Conservation (phyloP, 2,329 filamentous ascomycete species). For the Cladosporium sphaerospermum region DNA sequence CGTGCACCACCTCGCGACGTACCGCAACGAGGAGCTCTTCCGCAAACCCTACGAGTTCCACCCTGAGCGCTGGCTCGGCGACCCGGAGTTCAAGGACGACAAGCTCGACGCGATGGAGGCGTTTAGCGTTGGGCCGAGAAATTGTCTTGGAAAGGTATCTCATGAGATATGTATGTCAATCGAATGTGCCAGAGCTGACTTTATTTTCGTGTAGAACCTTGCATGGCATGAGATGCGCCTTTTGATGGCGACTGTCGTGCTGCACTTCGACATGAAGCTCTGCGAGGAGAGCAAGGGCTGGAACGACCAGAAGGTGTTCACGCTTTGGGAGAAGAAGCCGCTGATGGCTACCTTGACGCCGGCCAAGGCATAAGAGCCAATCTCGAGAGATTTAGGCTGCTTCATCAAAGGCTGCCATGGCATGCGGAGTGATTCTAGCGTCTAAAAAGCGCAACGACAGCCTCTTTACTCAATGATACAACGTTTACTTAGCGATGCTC, state of each 20-base stretch:
- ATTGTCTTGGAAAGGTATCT: conserved; percentile 22
- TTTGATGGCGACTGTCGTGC: conserved; percentile 33
- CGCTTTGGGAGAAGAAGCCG: conserved; percentile 28
- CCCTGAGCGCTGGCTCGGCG: conserved; percentile 29
- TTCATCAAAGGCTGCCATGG: too few relatives aligned
- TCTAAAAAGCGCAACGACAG: too few relatives aligned
- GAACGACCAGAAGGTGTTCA: conserved; percentile 27
- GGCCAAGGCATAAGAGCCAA: neutral
- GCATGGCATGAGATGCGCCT: conserved; percentile 35
- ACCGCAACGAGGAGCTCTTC: conserved; percentile 16
- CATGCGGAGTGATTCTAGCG: too few relatives aligned
- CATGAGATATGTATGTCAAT: neutral
- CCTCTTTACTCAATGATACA: too few relatives aligned
- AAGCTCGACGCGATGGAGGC: conserved; percentile 24
- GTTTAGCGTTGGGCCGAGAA: conserved; percentile 24
- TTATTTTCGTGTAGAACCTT: conserved; percentile 14
- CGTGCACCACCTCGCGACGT: conserved; percentile 18
- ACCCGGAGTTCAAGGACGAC: conserved; percentile 24
- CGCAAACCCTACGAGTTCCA: conserved; percentile 23
- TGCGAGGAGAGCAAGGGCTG: conserved; percentile 24
- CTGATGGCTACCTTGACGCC: conserved; percentile 17
- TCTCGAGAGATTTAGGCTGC: too few relatives aligned
- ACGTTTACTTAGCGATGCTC: too few relatives aligned
- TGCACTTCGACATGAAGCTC: conserved; percentile 32
- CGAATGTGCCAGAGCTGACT: neutral